Conservation (phyloP, 2,329 filamentous ascomycete species). For the Pseudopyricularia cyperi region DNA sequence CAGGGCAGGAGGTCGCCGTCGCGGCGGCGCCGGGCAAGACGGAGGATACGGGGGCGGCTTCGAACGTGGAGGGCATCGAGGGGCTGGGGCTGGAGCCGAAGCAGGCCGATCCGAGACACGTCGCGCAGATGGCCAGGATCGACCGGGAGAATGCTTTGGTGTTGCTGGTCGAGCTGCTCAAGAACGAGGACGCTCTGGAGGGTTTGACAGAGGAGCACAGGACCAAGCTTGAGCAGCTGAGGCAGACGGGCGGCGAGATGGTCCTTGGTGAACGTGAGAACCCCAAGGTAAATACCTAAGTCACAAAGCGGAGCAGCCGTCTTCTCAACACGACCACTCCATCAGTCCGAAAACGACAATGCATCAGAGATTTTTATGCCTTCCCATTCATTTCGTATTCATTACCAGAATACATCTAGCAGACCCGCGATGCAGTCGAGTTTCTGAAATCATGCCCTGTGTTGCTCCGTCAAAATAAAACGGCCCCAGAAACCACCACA, state of each 20-base stretch:
- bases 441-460: slow-evolving; percentile 11
- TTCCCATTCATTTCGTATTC: slow-evolving; percentile 15
- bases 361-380: slow-evolving; percentile 1
- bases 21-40: slow-evolving; percentile 1
- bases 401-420: slow-evolving; percentile 19
- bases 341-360: neutral
- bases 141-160: slow-evolving; percentile 51
- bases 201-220: slow-evolving; percentile 25
- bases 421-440: slow-evolving; percentile 11
- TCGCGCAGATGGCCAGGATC: slow-evolving; percentile 31
- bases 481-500: slow-evolving; percentile 4
- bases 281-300: neutral
- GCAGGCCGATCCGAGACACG: slow-evolving; percentile 28
- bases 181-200: slow-evolving; percentile 19
- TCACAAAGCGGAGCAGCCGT: neutral
- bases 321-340: neutral
- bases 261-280: slow-evolving; percentile 16
- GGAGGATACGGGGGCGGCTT: slow-evolving; percentile 6
- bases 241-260: slow-evolving; percentile 35
- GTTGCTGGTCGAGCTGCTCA: slow-evolving; percentile 40
- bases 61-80: slow-evolving; percentile 10
- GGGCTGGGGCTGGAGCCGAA: slow-evolving; percentile 30
- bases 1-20: neutral
- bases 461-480: slow-evolving; percentile 1
- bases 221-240: slow-evolving; percentile 30